A percentile compares a stretch with the other conserved stretches of the same genome.
Evolutionary conservation across 768 basidiomycete genomes (phyloP).

Genomic region (Leccinum pellstonianum): DNA sequence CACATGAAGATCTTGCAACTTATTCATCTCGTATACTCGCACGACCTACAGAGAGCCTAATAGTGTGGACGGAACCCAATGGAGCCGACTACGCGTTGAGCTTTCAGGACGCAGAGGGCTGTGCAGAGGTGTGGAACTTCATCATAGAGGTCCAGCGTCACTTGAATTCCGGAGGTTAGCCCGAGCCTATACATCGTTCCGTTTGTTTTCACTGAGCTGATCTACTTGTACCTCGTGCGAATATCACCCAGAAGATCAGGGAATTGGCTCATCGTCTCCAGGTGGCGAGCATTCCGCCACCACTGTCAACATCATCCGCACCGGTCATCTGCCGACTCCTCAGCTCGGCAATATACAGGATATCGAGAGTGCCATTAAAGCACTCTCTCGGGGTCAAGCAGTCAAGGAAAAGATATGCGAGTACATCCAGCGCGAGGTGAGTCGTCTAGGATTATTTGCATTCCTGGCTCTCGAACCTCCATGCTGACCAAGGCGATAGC

Average conservation of each 20-base stretch:
- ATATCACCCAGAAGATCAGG: constrained; percentile 42
- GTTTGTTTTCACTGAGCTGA: constrained; percentile 16
- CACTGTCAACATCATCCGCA: constrained; percentile 63
- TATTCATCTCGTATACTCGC: constrained; percentile 16
- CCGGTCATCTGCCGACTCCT: constrained; percentile 74
- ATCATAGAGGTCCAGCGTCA: constrained; percentile 90
- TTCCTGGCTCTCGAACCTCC: neutral
- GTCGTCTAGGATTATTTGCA: constrained; percentile 19
- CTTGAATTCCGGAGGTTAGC: constrained; percentile 62
- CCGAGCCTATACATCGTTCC: constrained; percentile 16
- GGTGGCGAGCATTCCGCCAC: constrained; percentile 59
- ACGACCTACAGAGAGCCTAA: constrained; percentile 75
- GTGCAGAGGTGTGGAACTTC: constrained; percentile 96
- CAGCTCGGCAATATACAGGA: constrained; percentile 74
- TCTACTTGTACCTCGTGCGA: constrained; percentile 14
- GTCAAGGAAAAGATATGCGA: constrained; percentile 87
- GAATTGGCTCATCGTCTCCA: constrained; percentile 59
- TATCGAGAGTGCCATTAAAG: constrained; percentile 76
- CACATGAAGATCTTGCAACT: neutral
- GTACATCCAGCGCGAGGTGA: constrained; percentile 81
- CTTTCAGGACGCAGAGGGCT: constrained; percentile 95
- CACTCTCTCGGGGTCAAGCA: constrained; percentile 65
- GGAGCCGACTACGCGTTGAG: constrained; percentile 94
- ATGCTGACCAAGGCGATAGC: constrained; percentile 42
- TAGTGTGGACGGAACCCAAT: constrained; percentile 97